phyloP scores from a whole-genome alignment of 345 rosid genomes.

The Sonneratia alba region DNA sequence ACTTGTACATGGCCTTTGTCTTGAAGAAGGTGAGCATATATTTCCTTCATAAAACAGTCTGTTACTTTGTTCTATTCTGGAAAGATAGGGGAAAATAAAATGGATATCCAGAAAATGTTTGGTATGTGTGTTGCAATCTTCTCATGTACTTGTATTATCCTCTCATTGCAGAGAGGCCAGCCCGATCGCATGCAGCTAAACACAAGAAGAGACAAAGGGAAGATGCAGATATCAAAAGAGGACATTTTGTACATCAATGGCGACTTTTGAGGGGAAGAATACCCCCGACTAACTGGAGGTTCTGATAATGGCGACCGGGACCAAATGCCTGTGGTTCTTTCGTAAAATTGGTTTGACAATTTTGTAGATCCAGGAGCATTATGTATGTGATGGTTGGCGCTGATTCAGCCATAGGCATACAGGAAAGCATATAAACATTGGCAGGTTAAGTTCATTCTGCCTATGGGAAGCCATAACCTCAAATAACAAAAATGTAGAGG shows the following conservation, averaged over 20 bases:
- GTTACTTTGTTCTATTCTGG: not conserved
- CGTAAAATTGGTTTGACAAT: not conserved
- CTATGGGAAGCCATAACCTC: not conserved
- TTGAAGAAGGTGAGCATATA: slow-evolving; percentile 57
- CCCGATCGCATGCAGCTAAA: slow-evolving; percentile 41
- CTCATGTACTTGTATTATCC: not conserved
- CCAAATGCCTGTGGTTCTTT: not conserved
- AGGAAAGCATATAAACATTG: not conserved
- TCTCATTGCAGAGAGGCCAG: slow-evolving; percentile 53
- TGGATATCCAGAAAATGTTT: not conserved
- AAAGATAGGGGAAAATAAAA: not conserved
- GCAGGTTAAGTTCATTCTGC: not conserved
- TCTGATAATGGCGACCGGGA: not conserved
- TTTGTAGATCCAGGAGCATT: not conserved
- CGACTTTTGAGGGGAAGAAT: slow-evolving; percentile 9
- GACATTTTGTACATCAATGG: slow-evolving; percentile 50
- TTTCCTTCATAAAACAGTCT: not conserved
- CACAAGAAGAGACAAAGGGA: slow-evolving; percentile 54
- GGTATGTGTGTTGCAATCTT: not conserved
- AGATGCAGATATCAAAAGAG: slow-evolving; percentile 65
- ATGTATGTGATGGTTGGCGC: not conserved
- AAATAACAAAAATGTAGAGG: not conserved
- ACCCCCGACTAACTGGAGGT: not conserved
- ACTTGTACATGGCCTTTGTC: slow-evolving; percentile 73
- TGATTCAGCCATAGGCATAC: not conserved